Evolutionary conservation across 2,329 filamentous ascomycete genomes (phyloP), one percentile per base, ranked within the genome.

Genomic region (Cytospora chrysosperma): DNA sequence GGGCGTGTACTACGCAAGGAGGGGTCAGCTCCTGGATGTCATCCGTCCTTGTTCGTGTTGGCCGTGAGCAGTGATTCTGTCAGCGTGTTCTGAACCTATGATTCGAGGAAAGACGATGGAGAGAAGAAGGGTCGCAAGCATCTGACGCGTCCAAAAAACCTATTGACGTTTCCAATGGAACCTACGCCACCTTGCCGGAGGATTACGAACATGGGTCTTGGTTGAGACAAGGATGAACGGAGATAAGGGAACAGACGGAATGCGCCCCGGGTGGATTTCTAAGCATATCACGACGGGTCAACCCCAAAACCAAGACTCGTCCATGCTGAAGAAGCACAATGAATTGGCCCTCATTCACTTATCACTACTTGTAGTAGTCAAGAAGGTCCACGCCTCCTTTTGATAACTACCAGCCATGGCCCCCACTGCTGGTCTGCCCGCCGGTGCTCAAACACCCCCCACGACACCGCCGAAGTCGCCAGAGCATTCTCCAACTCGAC

Each of bases 181-280:
- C 61, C 28, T 61, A 59, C 64, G 64, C 26, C 61, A 65, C 64
- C 49, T 26, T 21, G 21, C 30, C 47, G 15, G 34, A 51, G 3
- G 27, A 65, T 65, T 52, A 56, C 64, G 64, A 65, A 52, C 47
- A 34, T 61, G 52, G 54, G 26, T 8, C 1, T 24, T 24, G 43
- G 4, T 40, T 43, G 27, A 30, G n/a, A 43, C 34, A 28, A 30
- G 34, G 21, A 47, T 8, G 64, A n/a, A 49, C 64, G 61, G 64
- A 61, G 64, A 65, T 65, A 64, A 65, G 56, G 24, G 30, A 50
- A 30, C 28, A 9, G 28, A 9, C 26, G 34, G 30, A 47, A 34
- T 40, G 47, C 54, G 28, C 54, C n/a, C 28, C 37, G 60, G n/a
- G n/a, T n/a, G n/a, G 63, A 65, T 65, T 65, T 65, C 59, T 65